Conservation (phyloP, 2,329 filamentous ascomycete species). For the Cercospora nicotianae region DNA sequence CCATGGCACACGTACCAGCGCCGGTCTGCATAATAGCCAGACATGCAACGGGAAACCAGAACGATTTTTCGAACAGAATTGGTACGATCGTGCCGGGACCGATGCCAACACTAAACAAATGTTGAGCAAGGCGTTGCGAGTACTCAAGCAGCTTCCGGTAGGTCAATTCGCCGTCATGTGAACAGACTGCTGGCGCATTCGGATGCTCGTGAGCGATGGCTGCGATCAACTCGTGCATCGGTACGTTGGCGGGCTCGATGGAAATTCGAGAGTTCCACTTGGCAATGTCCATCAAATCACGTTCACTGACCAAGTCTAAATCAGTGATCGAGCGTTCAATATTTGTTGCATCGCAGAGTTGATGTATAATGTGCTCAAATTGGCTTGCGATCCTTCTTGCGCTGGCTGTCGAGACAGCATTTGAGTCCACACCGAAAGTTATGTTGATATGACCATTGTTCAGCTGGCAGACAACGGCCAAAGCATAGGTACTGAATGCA, state of each 20-base stretch:
- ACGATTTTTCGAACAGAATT: slow-evolving; percentile 34
- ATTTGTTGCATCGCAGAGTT: background rate
- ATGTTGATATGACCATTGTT: background rate
- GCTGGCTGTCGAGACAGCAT: background rate
- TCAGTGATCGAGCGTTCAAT: background rate
- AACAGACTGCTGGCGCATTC: slow-evolving; percentile 12
- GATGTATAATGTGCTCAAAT: background rate
- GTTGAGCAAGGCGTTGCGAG: slow-evolving; percentile 16
- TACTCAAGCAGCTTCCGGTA: slow-evolving; percentile 31
- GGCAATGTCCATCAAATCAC: background rate
- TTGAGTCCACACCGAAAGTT: background rate
- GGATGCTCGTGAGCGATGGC: background rate
- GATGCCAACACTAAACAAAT: slow-evolving; percentile 11
- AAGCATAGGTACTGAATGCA: background rate
- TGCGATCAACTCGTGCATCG: slow-evolving; percentile 11
- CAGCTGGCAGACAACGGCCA: background rate
- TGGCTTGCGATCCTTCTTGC: background rate
- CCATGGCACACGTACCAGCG: slow-evolving; percentile 32
- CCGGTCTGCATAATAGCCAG: slow-evolving; percentile 36
- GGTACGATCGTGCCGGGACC: slow-evolving; percentile 23
- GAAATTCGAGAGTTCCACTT: slow-evolving; percentile 4
- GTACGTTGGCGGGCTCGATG: background rate
- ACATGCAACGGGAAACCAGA: slow-evolving; percentile 30
- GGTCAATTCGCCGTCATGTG: slow-evolving; percentile 35
- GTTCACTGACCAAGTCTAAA: background rate